These are phyloP conservation scores for Vinca minor DNA, from an alignment of 257 asterid genomes.

Conservation along the genomic window DNA sequence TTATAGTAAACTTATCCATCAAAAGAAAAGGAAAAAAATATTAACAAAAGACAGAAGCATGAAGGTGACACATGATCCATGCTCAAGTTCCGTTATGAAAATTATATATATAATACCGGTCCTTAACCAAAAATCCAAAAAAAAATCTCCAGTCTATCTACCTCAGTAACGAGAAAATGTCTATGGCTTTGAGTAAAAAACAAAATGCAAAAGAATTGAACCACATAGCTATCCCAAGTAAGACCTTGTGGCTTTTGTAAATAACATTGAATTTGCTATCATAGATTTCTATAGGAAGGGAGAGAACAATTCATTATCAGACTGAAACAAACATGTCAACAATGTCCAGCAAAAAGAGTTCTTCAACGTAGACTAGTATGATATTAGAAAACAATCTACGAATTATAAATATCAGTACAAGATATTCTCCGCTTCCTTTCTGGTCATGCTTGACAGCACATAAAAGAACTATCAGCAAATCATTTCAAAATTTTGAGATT, in stretches of 20 bases:
- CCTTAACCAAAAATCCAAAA: too few species aligned
- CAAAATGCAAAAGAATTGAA: not conserved
- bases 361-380: too few species aligned
- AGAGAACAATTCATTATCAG: not conserved
- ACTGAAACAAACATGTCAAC: not conserved
- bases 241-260: not conserved
- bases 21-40: too few species aligned
- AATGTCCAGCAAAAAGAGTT: not conserved
- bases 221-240: not conserved
- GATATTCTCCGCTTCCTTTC: too few species aligned
- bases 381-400: too few species aligned
- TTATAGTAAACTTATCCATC: too few species aligned
- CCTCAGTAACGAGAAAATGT: not conserved
- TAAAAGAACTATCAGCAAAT: not conserved
- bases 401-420: too few species aligned
- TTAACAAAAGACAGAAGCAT: not conserved
- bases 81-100: not conserved
- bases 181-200: too few species aligned
- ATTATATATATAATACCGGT: not conserved
- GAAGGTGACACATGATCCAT: not conserved
- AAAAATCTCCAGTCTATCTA: not conserved
- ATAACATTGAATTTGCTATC: too few species aligned
- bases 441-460: too few species aligned
- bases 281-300: not conserved
- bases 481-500: slow-evolving; percentile 7